Percentiles rank a stretch among this genome's conserved stretches.
phyloP scores from a whole-genome alignment of 2,329 filamentous ascomycete species.

The Lecanosticta acicola region DNA sequence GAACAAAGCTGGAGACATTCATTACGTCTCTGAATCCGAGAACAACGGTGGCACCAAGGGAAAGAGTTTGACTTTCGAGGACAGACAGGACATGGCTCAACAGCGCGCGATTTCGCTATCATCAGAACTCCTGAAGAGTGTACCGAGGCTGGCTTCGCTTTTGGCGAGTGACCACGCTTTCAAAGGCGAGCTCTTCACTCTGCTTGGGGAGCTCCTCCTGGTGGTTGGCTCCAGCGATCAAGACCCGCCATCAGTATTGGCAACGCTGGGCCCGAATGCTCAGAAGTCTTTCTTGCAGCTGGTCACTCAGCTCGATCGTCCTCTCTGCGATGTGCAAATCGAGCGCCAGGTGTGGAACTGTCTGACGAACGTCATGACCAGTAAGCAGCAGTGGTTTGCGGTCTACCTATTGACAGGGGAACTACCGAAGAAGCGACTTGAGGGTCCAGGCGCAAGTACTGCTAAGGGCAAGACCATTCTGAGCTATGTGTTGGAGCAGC shows the following conservation, averaged over 20 bases:
- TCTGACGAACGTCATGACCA: conserved; percentile 77
- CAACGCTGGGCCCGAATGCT: conserved; percentile 75
- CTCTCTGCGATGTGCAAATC: conserved; percentile 60
- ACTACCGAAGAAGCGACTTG: conserved; percentile 65
- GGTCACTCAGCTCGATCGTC: conserved; percentile 69
- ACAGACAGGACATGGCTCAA: too few species aligned
- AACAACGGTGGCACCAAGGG: too few species aligned
- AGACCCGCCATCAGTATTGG: conserved; percentile 92
- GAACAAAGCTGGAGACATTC: background rate
- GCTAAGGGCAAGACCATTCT: conserved; percentile 62
- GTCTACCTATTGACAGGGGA: conserved; percentile 86
- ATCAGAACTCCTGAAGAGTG: conserved; percentile 15
- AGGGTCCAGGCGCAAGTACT: conserved; percentile 45
- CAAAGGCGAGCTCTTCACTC: conserved; percentile 19
- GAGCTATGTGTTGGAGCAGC: conserved; percentile 62
- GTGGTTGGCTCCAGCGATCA: conserved; percentile 34
- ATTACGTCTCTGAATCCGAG: too few species aligned
- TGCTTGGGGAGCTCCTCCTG: conserved; percentile 22
- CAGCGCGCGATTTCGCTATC: conserved; percentile 14
- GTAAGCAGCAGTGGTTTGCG: conserved; percentile 92
- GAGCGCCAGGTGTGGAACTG: conserved; percentile 74
- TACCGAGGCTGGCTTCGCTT: conserved; percentile 22
- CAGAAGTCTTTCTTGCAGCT: conserved; percentile 79
- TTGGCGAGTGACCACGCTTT: conserved; percentile 21
- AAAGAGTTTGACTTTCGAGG: too few species aligned